Conservation (phyloP, 345 rosid genomes). For the Rhodomyrtus tomentosa region DNA sequence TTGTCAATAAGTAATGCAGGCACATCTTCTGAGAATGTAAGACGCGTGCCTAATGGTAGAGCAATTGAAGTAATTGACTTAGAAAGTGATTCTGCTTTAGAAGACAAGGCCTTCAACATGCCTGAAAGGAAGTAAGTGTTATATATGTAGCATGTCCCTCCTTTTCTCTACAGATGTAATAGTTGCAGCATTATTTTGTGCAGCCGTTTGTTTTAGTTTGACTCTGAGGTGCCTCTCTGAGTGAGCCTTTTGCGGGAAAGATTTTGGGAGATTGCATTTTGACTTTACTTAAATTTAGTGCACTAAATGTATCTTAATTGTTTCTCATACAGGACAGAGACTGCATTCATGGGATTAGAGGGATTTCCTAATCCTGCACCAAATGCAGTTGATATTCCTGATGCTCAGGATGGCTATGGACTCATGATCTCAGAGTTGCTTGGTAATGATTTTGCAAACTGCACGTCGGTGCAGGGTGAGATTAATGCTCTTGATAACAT, state of each 20-base stretch:
- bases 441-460: constrained; percentile 31
- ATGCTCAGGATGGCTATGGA: constrained; percentile 62
- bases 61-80: constrained; percentile 87
- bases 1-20: constrained; percentile 64
- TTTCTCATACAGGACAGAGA: constrained; percentile 45
- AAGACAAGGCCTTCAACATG: constrained; percentile 36
- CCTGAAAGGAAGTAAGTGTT: constrained; percentile 51
- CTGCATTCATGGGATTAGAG: constrained; percentile 31
- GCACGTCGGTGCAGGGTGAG: constrained; percentile 41
- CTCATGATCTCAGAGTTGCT: constrained; percentile 78
- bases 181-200: background rate
- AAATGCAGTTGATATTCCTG: constrained; percentile 34
- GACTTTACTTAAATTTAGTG: constrained; percentile 2
- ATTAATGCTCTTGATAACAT: constrained; percentile 39
- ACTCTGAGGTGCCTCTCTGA: background rate
- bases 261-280: background rate
- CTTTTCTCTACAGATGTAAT: background rate
- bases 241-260: background rate
- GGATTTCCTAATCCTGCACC: constrained; percentile 25
- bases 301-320: background rate
- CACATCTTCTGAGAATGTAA: constrained; percentile 33
- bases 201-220: background rate
- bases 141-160: background rate
- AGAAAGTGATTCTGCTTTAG: constrained; percentile 60
- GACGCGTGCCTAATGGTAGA: constrained; percentile 35